Base-by-base conservation (phyloP, 805 yeast genomes). In the Nakazawaea wickerhamii region DNA sequence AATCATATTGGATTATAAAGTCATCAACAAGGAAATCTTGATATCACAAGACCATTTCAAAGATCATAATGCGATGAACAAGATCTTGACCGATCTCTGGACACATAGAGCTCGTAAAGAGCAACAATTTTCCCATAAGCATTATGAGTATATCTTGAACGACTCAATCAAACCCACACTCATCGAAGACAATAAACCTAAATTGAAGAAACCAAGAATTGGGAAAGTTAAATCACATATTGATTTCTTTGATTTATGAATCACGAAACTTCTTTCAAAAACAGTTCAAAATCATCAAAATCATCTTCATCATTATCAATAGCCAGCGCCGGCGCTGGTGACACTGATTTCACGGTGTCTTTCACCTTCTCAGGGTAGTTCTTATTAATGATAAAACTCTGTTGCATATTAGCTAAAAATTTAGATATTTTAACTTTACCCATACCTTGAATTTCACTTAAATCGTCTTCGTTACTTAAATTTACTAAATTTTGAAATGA, bases 351-450 rank as follows among this genome's bases (percentile, higher is more conserved):
- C 6, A 13, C 32, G 9, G 17, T 13, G 4, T 28, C 2, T 19
- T 30, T 31, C 20, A 23, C 25, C 37, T 13, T 25, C 17, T 43
- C 43, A 9, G 43, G 41, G 40, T 65, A 65, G 25, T 61, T 59
- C 49, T 61, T 67, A 45, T 71, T 72, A 48, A 65, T 71, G 8
- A 76, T 59, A 47, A 76, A 76, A 10, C 79, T 79, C 50, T 75
- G 76, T 50, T 63, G 63, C 43, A 76, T 65, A 8, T 65, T 67
- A 9, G 50, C 48, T 36, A 61, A 50, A 44, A 76, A 52, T 43
- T 70, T 65, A 14, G 59, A 55, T 11, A 72, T 50, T 49, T 75
- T 75, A 15, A 67, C 60, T 3, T 63, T 61, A 1, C 82, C 81
- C 53, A 76, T 57, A 0, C 81, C 82, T 28, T 64, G 70, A 7